phyloP scores from a whole-genome alignment of 1,284 basidiomycete species.

The Cutaneotrichosporon dermatis region DNA sequence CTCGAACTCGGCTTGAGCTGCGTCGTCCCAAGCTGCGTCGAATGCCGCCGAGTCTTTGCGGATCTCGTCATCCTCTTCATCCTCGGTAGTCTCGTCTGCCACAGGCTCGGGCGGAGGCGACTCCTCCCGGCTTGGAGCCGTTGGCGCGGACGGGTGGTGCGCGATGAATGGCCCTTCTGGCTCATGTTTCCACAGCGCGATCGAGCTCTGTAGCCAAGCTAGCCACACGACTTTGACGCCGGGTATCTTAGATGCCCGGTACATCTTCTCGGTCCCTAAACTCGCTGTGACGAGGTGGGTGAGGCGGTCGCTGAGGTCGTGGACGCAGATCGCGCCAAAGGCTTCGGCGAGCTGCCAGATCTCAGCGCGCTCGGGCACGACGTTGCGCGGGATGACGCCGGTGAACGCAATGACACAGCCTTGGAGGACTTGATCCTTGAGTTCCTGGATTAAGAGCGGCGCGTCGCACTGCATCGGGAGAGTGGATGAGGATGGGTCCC shows the following conservation, averaged over 20 bases:
- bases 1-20: conserved; percentile 16
- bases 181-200: conserved; percentile 65
- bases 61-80: background rate
- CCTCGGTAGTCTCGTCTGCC: background rate
- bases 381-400: conserved; percentile 83
- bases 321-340: conserved; percentile 80
- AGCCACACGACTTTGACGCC: conserved; percentile 78
- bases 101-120: background rate
- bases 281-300: conserved; percentile 91
- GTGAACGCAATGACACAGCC: conserved; percentile 84
- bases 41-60: background rate
- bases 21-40: conserved; percentile 14
- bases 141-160: conserved; percentile 37
- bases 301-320: conserved; percentile 61
- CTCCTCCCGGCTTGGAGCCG: background rate
- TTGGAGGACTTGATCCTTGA: conserved; percentile 69
- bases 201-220: conserved; percentile 79
- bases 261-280: conserved; percentile 87
- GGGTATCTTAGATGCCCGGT: conserved; percentile 64
- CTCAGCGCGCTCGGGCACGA: conserved; percentile 64
- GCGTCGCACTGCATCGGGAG: conserved; percentile 25
- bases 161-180: conserved; percentile 30
- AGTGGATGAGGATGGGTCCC: conserved; percentile 1
- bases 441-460: conserved; percentile 59
- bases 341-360: conserved; percentile 81